These are phyloP conservation scores for Podospora sp. DNA, from an alignment of 495 filamentous ascomycete genomes.

Conservation along the genomic window DNA sequence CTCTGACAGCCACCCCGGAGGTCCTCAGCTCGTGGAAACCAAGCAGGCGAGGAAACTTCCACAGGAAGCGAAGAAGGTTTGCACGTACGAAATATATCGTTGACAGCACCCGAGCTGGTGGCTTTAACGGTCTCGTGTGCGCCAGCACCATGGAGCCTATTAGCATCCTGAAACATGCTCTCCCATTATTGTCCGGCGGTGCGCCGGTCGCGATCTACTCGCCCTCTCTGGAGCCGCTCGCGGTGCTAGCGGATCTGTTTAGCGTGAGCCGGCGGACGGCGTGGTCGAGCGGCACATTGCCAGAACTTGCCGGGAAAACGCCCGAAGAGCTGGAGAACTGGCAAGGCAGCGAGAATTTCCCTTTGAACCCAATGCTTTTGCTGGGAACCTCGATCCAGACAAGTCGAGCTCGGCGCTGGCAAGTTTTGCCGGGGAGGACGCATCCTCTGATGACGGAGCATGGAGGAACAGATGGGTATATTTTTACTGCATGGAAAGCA, in stretches of 20 bases:
- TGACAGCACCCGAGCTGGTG: constrained; percentile 70
- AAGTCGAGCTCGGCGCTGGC: constrained; percentile 73
- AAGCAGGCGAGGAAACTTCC: constrained; percentile 76
- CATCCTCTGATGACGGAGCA: constrained; percentile 89
- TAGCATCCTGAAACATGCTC: constrained; percentile 68
- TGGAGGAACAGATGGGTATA: constrained; percentile 87
- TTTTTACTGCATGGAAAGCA: constrained; percentile 82
- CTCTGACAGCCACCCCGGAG: constrained; percentile 54
- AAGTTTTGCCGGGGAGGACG: constrained; percentile 88
- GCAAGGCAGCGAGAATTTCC: constrained; percentile 68
- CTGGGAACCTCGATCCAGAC: constrained; percentile 80
- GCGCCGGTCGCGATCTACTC: constrained; percentile 84
- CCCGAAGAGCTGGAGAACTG: constrained; percentile 49
- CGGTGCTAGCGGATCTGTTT: constrained; percentile 76
- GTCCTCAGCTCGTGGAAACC: constrained; percentile 67
- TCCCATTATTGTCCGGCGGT: constrained; percentile 81
- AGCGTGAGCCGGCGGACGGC: constrained; percentile 73
- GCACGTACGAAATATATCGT: constrained; percentile 65
- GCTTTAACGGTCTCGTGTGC: constrained; percentile 80
- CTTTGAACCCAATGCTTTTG: constrained; percentile 78
- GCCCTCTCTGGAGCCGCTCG: constrained; percentile 74
- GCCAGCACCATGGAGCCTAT: constrained; percentile 77
- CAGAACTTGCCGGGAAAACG: constrained; percentile 41
- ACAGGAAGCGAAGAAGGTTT: constrained; percentile 85
- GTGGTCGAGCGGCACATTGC: constrained; percentile 52